These are phyloP conservation scores for Botrytis byssoidea DNA, from an alignment of 2,329 filamentous ascomycete genomes.

Conservation along the genomic window DNA sequence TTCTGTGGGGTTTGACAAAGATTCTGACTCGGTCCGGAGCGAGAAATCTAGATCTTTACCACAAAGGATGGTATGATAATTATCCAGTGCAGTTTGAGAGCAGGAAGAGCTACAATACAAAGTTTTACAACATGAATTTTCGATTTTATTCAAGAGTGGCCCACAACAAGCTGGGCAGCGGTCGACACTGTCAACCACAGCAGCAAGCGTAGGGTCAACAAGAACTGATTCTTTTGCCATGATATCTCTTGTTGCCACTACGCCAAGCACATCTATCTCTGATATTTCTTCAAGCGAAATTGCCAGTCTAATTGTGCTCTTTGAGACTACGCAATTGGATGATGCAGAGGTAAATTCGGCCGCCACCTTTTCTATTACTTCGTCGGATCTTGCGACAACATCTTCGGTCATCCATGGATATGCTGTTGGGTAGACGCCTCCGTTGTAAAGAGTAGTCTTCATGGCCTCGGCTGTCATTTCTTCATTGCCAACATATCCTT, in stretches of 20 bases:
- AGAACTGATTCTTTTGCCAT: slow-evolving; percentile 26
- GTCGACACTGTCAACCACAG: slow-evolving; percentile 26
- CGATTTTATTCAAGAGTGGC: slow-evolving; percentile 23
- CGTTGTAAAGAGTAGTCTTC: slow-evolving; percentile 29
- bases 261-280: slow-evolving; percentile 33
- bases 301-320: slow-evolving; percentile 29
- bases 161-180: slow-evolving; percentile 35
- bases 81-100: slow-evolving; percentile 31
- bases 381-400: slow-evolving; percentile 28
- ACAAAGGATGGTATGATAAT: slow-evolving; percentile 36
- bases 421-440: slow-evolving; percentile 31
- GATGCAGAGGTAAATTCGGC: slow-evolving; percentile 29
- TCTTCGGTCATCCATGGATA: slow-evolving; percentile 34
- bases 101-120: slow-evolving; percentile 36
- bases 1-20: slow-evolving; percentile 26
- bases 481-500: slow-evolving; percentile 25
- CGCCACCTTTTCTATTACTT: slow-evolving; percentile 26
- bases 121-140: slow-evolving; percentile 31
- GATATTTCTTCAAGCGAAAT: slow-evolving; percentile 13
- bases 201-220: slow-evolving; percentile 28
- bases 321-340: slow-evolving; percentile 30
- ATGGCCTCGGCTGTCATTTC: slow-evolving; percentile 25
- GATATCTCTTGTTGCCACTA: slow-evolving; percentile 30
- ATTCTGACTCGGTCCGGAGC: slow-evolving; percentile 25
- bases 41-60: slow-evolving; percentile 38